These are phyloP conservation scores for Cryphonectria japonica DNA, from an alignment of 2,329 filamentous ascomycete genomes.

Conservation along the genomic window DNA sequence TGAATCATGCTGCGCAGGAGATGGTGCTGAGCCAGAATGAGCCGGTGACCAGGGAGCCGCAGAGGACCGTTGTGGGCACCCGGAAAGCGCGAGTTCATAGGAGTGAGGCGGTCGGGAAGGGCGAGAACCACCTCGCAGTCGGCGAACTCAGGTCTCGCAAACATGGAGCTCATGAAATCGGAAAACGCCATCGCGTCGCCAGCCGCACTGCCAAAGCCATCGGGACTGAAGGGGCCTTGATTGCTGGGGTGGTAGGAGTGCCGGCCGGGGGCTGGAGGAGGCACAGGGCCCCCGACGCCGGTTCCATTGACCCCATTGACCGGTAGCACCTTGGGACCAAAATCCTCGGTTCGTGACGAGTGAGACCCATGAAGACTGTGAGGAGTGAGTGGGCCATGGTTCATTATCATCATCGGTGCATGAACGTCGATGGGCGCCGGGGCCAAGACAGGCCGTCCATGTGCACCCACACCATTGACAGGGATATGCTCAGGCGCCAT, in stretches of 20 bases:
- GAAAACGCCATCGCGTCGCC: conserved; percentile 25
- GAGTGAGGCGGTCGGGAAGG: conserved; percentile 39
- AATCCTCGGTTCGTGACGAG: conserved; percentile 51
- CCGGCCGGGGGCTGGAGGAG: conserved; percentile 34
- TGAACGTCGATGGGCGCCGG: conserved; percentile 40
- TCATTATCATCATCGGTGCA: conserved; percentile 38
- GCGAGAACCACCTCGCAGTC: conserved; percentile 48
- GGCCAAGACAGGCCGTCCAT: conserved; percentile 42
- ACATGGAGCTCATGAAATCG: conserved; percentile 32
- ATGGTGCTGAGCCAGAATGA: conserved; percentile 60
- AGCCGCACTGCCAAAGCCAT: conserved; percentile 16
- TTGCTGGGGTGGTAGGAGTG: conserved; percentile 29
- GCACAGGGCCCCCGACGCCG: conserved; percentile 22
- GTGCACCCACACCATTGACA: conserved; percentile 42
- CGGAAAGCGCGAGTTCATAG: conserved; percentile 27
- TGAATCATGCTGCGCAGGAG: conserved; percentile 38
- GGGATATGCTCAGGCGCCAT: conserved; percentile 29
- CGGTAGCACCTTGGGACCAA: conserved; percentile 9
- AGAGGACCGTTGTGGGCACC: conserved; percentile 39
- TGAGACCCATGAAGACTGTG: conserved; percentile 67
- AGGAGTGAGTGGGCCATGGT: conserved; percentile 59
- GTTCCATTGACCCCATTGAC: conserved; percentile 25
- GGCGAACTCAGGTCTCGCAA: conserved; percentile 45
- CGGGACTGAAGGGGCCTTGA: conserved; percentile 21
- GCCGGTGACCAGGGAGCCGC: conserved; percentile 56